These are phyloP conservation scores for Debaryomycetaceae sp. DNA, from an alignment of 1,139 yeast species.

Conservation along the genomic window DNA sequence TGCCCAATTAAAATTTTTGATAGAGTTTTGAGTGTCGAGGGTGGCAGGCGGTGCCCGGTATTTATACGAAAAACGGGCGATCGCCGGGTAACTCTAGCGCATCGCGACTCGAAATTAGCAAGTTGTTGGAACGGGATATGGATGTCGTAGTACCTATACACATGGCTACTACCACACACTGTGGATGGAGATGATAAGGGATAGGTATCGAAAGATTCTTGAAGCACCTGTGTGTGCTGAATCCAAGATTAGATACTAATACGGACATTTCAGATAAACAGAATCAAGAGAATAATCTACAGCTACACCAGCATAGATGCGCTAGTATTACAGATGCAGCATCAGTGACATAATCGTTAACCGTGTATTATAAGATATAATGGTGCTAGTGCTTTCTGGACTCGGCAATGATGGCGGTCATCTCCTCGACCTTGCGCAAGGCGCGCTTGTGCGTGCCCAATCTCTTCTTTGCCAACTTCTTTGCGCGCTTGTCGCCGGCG, in stretches of 20 bases:
- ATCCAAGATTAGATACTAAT: too few species aligned
- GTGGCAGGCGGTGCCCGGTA: slow-evolving; percentile 8
- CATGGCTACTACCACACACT: too few species aligned
- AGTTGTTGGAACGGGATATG: too few species aligned
- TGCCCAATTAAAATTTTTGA: slow-evolving; percentile 43
- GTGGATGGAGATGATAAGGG: too few species aligned
- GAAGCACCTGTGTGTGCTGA: too few species aligned
- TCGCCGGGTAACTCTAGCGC: slow-evolving; percentile 1
- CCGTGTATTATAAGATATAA: neutral
- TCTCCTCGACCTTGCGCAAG: slow-evolving; percentile 98
- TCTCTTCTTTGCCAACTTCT: slow-evolving; percentile 99
- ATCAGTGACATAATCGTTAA: neutral
- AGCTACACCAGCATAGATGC: neutral
- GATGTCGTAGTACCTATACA: too few species aligned
- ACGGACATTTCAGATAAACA: too few species aligned
- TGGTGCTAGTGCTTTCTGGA: slow-evolving; percentile 65
- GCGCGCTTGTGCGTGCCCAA: slow-evolving; percentile 99
- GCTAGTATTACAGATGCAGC: neutral
- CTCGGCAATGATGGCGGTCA: slow-evolving; percentile 94
- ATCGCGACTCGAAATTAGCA: too few species aligned
- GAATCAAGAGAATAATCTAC: neutral
- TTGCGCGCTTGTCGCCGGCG: slow-evolving; percentile 99
- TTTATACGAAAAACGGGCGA: neutral
- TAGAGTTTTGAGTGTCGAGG: slow-evolving; percentile 10
- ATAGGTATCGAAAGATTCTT: too few species aligned